A percentile compares a stretch with the other conserved stretches of the same genome.
Evolutionary conservation across 2,329 filamentous ascomycete species (phyloP).

Genomic region (Alternaria angustiovoidea): DNA sequence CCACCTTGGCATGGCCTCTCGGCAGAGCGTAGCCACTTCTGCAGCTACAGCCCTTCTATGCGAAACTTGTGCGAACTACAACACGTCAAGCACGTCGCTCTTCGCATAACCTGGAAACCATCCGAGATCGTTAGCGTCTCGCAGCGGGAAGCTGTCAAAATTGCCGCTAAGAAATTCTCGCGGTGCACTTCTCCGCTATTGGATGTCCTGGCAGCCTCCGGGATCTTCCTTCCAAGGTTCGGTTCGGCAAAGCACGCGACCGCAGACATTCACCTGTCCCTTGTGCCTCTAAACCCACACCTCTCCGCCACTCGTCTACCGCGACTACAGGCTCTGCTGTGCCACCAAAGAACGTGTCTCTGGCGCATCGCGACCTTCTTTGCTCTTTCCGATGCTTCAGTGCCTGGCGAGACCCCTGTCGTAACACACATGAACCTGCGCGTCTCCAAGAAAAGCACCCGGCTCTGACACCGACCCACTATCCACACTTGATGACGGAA

Average conservation of each 20-base stretch:
- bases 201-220: constrained; percentile 21
- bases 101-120: not conserved
- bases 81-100: constrained; percentile 16
- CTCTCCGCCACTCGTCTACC: constrained; percentile 25
- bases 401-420: constrained; percentile 31
- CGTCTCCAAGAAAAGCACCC: constrained; percentile 37
- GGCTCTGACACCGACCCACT: constrained; percentile 41
- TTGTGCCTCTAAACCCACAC: constrained; percentile 33
- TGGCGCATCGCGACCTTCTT: constrained; percentile 24
- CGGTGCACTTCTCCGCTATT: constrained; percentile 30
- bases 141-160: constrained; percentile 16
- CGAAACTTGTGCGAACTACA: constrained; percentile 21
- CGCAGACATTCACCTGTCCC: constrained; percentile 36
- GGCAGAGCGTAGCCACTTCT: constrained; percentile 29
- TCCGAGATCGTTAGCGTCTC: not conserved
- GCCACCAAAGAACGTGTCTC: constrained; percentile 41
- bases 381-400: constrained; percentile 32
- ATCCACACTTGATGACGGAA: constrained; percentile 50
- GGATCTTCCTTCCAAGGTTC: constrained; percentile 32
- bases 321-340: constrained; percentile 28
- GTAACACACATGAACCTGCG: constrained; percentile 36
- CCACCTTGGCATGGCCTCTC: constrained; percentile 8
- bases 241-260: constrained; percentile 38
- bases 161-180: constrained; percentile 16
- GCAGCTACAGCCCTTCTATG: constrained; percentile 12